phyloP scores from a whole-genome alignment of 306 rosid species.

The Pyrus communis region DNA sequence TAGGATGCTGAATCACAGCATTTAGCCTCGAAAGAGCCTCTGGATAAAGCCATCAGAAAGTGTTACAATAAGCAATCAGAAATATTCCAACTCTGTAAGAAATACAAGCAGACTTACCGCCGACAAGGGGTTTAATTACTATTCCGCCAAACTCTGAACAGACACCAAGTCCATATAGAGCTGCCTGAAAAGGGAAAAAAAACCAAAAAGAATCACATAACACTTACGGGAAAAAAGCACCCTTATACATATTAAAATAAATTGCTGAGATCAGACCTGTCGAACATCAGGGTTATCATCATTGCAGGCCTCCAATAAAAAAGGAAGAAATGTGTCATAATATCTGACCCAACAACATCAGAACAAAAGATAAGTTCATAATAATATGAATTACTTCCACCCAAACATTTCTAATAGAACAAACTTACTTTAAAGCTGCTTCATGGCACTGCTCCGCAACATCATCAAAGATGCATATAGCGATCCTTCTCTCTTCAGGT shows the following conservation, averaged over 20 bases:
- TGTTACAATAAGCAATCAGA: slow-evolving; percentile 10
- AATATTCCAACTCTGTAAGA: not conserved
- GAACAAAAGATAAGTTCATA: not conserved
- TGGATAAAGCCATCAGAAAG: slow-evolving; percentile 30
- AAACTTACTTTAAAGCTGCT: slow-evolving; percentile 75
- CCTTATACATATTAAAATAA: not conserved
- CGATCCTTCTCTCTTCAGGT: slow-evolving; percentile 95
- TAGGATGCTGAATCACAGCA: slow-evolving; percentile 85
- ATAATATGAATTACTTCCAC: not conserved
- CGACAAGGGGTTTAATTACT: slow-evolving; percentile 75
- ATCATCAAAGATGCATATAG: slow-evolving; percentile 98
- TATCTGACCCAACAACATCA: slow-evolving; percentile 51
- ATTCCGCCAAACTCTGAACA: slow-evolving; percentile 96
- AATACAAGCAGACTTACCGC: slow-evolving; percentile 42
- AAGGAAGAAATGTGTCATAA: slow-evolving; percentile 88
- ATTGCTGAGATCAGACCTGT: slow-evolving; percentile 55
- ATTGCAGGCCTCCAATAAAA: slow-evolving; percentile 94
- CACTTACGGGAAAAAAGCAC: not conserved
- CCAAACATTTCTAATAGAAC: not conserved
- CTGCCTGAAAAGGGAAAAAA: slow-evolving; percentile 54
- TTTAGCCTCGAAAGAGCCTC: slow-evolving; percentile 94
- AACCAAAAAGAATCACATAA: slow-evolving; percentile 3
- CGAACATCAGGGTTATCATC: slow-evolving; percentile 91
- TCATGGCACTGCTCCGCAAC: slow-evolving; percentile 98
- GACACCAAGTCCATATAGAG: slow-evolving; percentile 97